Base-by-base conservation (phyloP, 805 yeast species). In the Metschnikowia picachoensis region DNA sequence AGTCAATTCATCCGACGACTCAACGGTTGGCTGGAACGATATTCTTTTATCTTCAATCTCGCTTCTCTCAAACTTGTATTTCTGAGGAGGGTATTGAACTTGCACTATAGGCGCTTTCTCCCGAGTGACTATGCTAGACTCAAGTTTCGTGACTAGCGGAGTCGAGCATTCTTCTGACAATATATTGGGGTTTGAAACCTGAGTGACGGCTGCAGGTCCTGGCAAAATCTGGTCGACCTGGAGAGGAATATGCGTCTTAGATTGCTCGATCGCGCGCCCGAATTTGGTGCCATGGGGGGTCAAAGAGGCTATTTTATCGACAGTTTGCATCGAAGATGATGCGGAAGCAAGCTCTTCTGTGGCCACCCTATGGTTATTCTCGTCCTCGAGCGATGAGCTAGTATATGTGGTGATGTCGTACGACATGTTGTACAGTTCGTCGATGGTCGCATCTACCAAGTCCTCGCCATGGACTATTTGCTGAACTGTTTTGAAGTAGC, bases 11-110 rank as follows among this genome's bases (percentile, higher is more conserved):
- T 30, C 9, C 25, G 25, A 20, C 7, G 8, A 20, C 25, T 20
- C 25, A 20, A 20, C 7, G 7, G 25, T 7, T 20, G 2, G 25
- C 25, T 7, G 25, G 8, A 20, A 28, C 7, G 20, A n/a, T 4
- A 8, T 31, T 14, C 25, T 17, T 16, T 32, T 35, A 14, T 11
- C 13, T 11, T 38, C 41, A 35, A 29, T 9, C 8, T 29, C 35
- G 14, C 10, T 37, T 20, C 27, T 35, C 15, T 50, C 48, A 40
- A 66, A 66, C 47, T 61, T 66, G 52, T 68, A 66, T 44, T 66
- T 66, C 44, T 68, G 73, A 3, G 72, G 73, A 13, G 72, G 74
- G 41, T 39, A 66, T 52, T 70, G 74, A 3, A 58, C 44, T 9
- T 60, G 50, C n/a, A 61, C 33, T 16, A 44, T 35, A 12, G 39